These are phyloP conservation scores for Yamadazyma philogaea DNA, from an alignment of 805 yeast species.

Conservation along the genomic window DNA sequence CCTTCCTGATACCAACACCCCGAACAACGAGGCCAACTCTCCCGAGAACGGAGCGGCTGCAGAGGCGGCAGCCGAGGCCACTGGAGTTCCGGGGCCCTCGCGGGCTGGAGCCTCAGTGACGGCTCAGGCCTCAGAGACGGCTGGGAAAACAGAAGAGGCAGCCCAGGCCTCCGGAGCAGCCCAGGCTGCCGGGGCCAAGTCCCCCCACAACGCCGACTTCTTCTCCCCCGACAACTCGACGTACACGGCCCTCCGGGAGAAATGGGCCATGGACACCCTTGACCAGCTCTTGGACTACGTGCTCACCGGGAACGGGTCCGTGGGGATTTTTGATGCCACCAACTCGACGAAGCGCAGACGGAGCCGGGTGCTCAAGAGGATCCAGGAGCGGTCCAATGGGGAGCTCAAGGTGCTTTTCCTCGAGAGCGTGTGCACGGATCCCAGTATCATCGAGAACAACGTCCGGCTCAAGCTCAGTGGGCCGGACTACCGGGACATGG, in stretches of 20 bases:
- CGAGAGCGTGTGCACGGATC: conserved; percentile 85
- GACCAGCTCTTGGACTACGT: conserved; percentile 81
- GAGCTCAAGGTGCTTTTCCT: conserved; percentile 75
- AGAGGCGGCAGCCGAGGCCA: not conserved
- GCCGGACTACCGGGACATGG: conserved; percentile 88
- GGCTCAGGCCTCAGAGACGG: too few relatives aligned
- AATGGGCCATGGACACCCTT: conserved; percentile 95
- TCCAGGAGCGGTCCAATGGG: conserved; percentile 53
- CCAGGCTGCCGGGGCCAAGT: conserved; percentile 10
- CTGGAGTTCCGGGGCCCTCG: conserved; percentile 4
- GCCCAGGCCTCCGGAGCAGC: not conserved
- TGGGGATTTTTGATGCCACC: conserved; percentile 88
- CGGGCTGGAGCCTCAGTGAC: conserved; percentile 8
- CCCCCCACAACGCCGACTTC: conserved; percentile 71
- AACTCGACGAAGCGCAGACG: conserved; percentile 71
- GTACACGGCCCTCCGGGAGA: conserved; percentile 68
- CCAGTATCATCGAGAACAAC: conserved; percentile 74
- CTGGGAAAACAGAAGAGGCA: not conserved
- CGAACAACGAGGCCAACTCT: conserved; percentile 24
- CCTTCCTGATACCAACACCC: conserved; percentile 40
- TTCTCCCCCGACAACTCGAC: conserved; percentile 76
- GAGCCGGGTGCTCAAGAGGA: conserved; percentile 52
- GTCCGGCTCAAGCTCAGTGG: conserved; percentile 84
- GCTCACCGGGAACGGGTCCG: conserved; percentile 77
- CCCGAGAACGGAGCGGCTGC: conserved; percentile 11